Conservation (phyloP, 768 basidiomycete species). For the Clathrus columnatus region DNA sequence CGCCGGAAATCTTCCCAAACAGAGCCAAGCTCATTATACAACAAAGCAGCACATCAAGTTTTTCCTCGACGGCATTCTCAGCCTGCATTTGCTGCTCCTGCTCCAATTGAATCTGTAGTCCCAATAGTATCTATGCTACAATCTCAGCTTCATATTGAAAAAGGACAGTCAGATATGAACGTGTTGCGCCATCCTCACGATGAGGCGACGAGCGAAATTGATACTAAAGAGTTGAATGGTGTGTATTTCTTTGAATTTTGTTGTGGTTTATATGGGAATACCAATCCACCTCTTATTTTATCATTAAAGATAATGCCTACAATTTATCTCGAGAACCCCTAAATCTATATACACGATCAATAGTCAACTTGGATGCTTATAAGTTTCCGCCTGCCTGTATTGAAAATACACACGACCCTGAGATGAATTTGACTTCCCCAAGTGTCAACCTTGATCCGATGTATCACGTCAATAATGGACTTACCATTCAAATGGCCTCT, state of each 20-base stretch:
- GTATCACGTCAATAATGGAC: background rate
- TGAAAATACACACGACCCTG: background rate
- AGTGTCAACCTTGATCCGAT: no score
- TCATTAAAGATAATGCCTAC: background rate
- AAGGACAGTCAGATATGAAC: background rate
- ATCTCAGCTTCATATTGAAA: background rate
- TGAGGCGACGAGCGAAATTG: background rate
- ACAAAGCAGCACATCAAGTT: background rate
- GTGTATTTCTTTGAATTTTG: background rate
- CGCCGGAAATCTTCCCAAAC: background rate
- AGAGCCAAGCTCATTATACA: background rate
- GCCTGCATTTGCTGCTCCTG: background rate
- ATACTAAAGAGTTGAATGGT: background rate
- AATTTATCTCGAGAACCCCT: background rate
- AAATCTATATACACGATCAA: background rate
- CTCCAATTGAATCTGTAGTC: background rate
- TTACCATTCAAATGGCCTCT: background rate
- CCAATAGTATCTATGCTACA: background rate
- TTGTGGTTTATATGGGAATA: no score
- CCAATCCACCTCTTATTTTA: background rate
- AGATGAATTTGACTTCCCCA: no score
- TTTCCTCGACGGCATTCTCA: background rate
- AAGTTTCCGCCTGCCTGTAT: conserved; percentile 2
- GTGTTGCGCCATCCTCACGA: no score
- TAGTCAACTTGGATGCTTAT: background rate